phyloP scores from a whole-genome alignment of 805 yeast genomes.

The Kregervanrija delftensis region DNA sequence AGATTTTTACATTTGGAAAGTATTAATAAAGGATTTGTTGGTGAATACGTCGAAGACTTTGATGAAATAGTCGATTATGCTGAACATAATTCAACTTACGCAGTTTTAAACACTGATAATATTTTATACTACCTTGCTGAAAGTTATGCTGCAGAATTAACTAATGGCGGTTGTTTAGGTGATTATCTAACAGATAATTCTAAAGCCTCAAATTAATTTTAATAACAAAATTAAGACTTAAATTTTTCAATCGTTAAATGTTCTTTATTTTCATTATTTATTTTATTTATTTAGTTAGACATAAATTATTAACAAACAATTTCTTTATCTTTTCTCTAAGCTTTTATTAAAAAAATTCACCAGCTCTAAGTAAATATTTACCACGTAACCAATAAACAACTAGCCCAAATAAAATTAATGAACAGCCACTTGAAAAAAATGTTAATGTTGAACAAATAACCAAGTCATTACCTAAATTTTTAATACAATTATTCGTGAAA shows the following conservation, averaged over 20 bases:
- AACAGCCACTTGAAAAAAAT: conserved; percentile 23
- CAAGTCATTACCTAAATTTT: conserved; percentile 6
- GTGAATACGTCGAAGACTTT: conserved; percentile 30
- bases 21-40: conserved; percentile 27
- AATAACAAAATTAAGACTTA: no score
- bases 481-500: conserved; percentile 39
- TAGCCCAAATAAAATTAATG: conserved; percentile 18
- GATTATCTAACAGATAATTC: conserved; percentile 25
- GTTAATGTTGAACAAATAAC: conserved; percentile 30
- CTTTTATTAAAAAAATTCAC: conserved; percentile 17
- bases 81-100: conserved; percentile 24
- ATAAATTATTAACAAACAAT: no score
- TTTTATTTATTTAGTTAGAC: no score
- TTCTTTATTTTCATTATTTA: no score
- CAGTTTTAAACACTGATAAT: conserved; percentile 30
- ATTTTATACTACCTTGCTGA: conserved; percentile 28
- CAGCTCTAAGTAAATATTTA: conserved; percentile 20
- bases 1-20: conserved; percentile 31
- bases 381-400: conserved; percentile 16
- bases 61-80: conserved; percentile 31
- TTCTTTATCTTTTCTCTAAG: no score
- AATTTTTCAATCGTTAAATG: no score
- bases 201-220: no score
- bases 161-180: conserved; percentile 25
- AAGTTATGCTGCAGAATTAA: conserved; percentile 24